Evolutionary conservation across 2,329 filamentous ascomycete genomes (phyloP), one percentile per base, ranked within the genome.

Genomic region (Exutisphaerella laricina): DNA sequence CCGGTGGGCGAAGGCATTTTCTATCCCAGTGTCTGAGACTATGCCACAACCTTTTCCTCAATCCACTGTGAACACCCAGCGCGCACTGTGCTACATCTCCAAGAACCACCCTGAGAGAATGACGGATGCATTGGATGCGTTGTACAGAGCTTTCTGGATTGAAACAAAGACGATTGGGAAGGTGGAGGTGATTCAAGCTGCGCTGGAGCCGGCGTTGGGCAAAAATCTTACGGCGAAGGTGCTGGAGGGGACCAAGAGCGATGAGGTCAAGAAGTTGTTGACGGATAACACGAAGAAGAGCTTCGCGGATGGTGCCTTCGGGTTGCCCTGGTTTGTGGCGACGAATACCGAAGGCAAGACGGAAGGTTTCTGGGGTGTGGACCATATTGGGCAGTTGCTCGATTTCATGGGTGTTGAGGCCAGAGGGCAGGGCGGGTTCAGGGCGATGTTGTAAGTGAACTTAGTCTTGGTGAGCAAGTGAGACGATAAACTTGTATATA

Each of bases 331-430:
- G 72, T 76, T 79, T 55, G 61, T 68, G 39, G 78, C 75, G 40
- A 76, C 70, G 36, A 77, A 80, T 58, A 39, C 59, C 5, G 63
- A 73, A 38, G 77, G 77, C 0, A 61, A 73, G 54, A 76, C 59
- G 26, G 75, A 80, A 49, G 61, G 62, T 1, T 80, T 75, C 53
- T 82, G 75, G 73, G 78, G 78, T 0, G 70, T 81, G 10, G 78
- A 81, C 64, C 76, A 79, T 59, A 50, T 82, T 31, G 77, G 72
- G 1, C 70, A 74, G 54, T 63, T 81, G 3, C 65, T 67, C 29
- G 68, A 74, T 43, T 72, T 74, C 57, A 50, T 81, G 45, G 73
- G 68, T 1, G 51, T 81, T 43, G 70, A 79, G 28, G 61, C 49
- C 29, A 55, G 53, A 2, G 62, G 48, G 26, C 56, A 58, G 6